Evolutionary conservation across 345 rosid genomes (phyloP).

Genomic region (Melaleuca alternifolia): DNA sequence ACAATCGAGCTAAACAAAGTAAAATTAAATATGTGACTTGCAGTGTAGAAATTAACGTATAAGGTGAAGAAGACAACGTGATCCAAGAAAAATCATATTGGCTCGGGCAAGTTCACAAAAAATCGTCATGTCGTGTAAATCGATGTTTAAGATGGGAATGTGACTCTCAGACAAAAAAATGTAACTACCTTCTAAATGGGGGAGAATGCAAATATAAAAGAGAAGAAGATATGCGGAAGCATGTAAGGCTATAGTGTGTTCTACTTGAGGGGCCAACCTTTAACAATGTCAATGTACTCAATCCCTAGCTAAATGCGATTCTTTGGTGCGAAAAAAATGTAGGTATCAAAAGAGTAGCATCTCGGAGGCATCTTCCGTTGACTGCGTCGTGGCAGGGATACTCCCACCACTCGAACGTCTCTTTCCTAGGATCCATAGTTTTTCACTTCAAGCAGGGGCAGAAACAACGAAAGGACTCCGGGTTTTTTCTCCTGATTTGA

Average conservation of each 20-base stretch:
- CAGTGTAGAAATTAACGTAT: neutral
- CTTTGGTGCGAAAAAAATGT: neutral
- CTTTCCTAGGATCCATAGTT: neutral
- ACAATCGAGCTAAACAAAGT: fast-evolving
- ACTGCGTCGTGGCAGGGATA: neutral
- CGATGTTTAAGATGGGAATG: neutral
- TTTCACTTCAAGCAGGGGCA: neutral
- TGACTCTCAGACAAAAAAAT: neutral
- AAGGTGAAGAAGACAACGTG: fast-evolving
- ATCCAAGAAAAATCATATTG: fast-evolving
- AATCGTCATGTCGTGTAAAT: fast-evolving
- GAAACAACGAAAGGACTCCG: neutral
- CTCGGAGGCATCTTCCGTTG: neutral
- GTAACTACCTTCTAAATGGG: neutral
- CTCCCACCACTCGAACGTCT: neutral
- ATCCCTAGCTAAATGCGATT: neutral
- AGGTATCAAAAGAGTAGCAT: neutral
- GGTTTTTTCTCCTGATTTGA: neutral
- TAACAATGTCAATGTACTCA: too few species aligned
- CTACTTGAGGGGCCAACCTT: neutral
- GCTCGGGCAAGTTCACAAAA: neutral
- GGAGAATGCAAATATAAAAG: neutral
- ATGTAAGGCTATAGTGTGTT: neutral
- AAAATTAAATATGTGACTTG: fast-evolving
- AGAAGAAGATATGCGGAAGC: neutral